Evolutionary conservation across 306 rosid species (phyloP), one percentile per base, ranked within the genome.

Genomic region (Rubus idaeus): DNA sequence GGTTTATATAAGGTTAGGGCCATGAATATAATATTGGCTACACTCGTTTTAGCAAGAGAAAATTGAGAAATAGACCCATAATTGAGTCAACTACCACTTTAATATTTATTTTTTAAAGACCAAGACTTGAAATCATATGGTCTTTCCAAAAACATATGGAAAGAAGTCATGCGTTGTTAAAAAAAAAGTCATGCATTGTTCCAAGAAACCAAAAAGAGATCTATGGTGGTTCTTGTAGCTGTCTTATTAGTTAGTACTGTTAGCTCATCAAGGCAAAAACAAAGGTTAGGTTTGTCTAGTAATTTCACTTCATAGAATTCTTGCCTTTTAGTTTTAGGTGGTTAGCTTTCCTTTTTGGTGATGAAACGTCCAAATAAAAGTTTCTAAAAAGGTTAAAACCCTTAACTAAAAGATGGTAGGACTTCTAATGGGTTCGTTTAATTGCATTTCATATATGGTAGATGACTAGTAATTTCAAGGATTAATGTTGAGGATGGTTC

Each of bases 1-100:
- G 52, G 20, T 30, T 75, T 75, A 74, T 75, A 46, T 61, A 46
- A 58, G 56, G 65, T 16, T 5, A 62, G 44, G 26, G 14, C 8
- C 63, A 37, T 26, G 69, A 44, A 9, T 58, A 58, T 9, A 26
- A 16, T 8, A 60, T 10, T 65, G 70, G 49, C 23, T 40, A 37
- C 70, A 64, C 26, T 64, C 49, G 47, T 39, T 65, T 40, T 40
- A 10, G 49, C 49, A 40, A 40, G 47, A 64, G 14, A 64, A 39
- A 65, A 30, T 30, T 65, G 2, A 18, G 35, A 61, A 16, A 58
- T 41, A 5, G 45, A 26, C 56, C 77, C 55, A 30, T 16, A 9
- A 8, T 0, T 12, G 58, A 46, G 78, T 30, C 70, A 46, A 46
- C 49, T 4, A 61, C 70, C 70, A 23, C 1, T 42, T 23, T 44